Evolutionary conservation across 306 rosid genomes (phyloP).

Genomic region (Prosopis cineraria): DNA sequence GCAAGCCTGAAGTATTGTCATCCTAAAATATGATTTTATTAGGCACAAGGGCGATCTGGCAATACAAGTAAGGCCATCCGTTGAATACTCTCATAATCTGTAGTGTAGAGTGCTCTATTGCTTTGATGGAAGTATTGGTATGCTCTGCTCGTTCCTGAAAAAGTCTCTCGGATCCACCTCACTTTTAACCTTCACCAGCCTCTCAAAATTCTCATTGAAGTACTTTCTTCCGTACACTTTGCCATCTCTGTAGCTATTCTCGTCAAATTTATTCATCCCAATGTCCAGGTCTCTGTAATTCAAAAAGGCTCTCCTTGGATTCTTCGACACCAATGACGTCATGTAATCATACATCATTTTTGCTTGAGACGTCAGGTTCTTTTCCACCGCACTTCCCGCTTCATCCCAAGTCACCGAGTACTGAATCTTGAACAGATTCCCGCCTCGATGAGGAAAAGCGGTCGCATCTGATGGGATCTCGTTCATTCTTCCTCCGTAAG

Average conservation of each 20-base stretch:
- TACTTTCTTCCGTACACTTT: slow-evolving; percentile 50
- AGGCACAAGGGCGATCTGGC: too few species aligned
- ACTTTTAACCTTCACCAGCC: slow-evolving; percentile 52
- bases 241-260: slow-evolving; percentile 41
- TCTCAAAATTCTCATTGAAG: slow-evolving; percentile 47
- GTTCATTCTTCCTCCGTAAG: slow-evolving; percentile 53
- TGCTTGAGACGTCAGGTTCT: not conserved
- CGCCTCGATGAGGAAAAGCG: slow-evolving; percentile 45
- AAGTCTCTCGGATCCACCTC: slow-evolving; percentile 53
- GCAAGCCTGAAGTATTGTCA: too few species aligned
- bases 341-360: not conserved
- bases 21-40: too few species aligned
- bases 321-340: not conserved
- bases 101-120: too few species aligned
- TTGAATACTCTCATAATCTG: too few species aligned
- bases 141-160: slow-evolving; percentile 60
- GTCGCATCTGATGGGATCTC: slow-evolving; percentile 35
- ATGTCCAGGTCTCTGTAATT: slow-evolving; percentile 29
- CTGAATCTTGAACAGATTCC: slow-evolving; percentile 53
- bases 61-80: too few species aligned
- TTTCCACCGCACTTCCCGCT: slow-evolving; percentile 21
- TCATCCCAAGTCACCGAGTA: slow-evolving; percentile 47
- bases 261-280: slow-evolving; percentile 36
- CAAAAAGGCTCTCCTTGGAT: not conserved
- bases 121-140: not conserved